Base-by-base conservation (phyloP, 2,329 filamentous ascomycete genomes). In the Neoarthrinium moseri region DNA sequence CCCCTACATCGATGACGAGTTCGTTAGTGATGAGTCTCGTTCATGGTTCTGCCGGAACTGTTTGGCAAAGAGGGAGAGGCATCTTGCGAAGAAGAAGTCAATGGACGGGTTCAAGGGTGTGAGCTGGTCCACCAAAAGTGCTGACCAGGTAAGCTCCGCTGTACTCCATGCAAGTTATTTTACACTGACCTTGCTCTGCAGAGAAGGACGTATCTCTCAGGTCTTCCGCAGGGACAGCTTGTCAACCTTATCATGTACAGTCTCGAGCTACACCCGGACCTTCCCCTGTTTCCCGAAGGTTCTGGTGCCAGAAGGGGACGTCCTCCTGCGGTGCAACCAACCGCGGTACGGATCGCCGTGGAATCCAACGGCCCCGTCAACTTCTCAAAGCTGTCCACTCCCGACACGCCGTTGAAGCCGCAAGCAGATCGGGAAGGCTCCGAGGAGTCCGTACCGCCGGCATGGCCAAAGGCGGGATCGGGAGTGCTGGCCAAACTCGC, bases 1-100 rank as follows among this genome's bases (percentile, higher is more conserved):
- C 48, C 89, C 89, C 1, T 77, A 78, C 7, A 88, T 95, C 49
- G 75, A 78, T n/a, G 79, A 85, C 50, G 80, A 84, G 15, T 80
- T 86, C 17, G 78, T 91, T 37, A 75, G 75, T 27, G 78, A 88
- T 49, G 73, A 83, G 51, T 79, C 81, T 51, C 80, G 80, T 49
- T 80, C 84, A 52, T 94, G 89, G 88, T 80, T 83, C 58, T 94
- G 89, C 58, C 68, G 68, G 6, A 71, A 77, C 22, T 92, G 89
- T 61, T 62, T 61, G 47, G 67, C 59, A 37, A 78, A 72, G 63
- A 72, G 66, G 40, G 71, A 72, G 53, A 72, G 62, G 49, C 69
- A 73, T 30, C 45, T 67, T 15, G 68, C 62, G 6, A 64, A 65
- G 57, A 68, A 65, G 57, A 69, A 64, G 55, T 69, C 56, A 35